Evolutionary conservation across 2,329 filamentous ascomycete species (phyloP), one percentile per base, ranked within the genome.

Genomic region (Pyrenophora seminiperda): DNA sequence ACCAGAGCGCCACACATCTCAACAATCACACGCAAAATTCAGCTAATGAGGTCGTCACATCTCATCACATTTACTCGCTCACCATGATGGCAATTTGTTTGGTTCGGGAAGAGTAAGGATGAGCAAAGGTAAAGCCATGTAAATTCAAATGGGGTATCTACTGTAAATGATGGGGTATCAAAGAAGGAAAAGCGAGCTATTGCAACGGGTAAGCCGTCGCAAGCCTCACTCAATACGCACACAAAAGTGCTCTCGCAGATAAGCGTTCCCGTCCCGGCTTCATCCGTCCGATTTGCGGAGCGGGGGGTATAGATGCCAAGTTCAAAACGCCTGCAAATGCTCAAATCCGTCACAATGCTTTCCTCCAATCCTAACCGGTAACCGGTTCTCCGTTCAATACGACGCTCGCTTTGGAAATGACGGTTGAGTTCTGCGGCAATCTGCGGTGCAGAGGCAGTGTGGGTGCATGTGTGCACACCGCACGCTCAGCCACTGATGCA

Each of bases 161-260:
- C n/a, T n/a, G 20, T 54, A 50, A 41, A 50, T 32, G 46, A 47
- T 45, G 36, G 56, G 68, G 67, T 70, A 70, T 71, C 67, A 64
- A 57, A 62, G 58, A 55, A 51, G 57, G 63, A 56, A 65, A 65
- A 50, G 59, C 36, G 44, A 47, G 27, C 20, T 45, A 50, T 54
- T 59, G 63, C 65, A 64, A 63, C 67, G 59, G 36, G 49, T 46
- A 48, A 54, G 49, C 50, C 58, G 61, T 59, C 49, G 48, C 43
- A 54, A 58, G 58, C 56, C 53, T 58, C 53, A 54, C 59, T 59
- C 58, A 51, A 59, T 61, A 50, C 49, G 51, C 42, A 34, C 42
- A 46, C 34, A 59, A 61, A 48, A n/a, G n/a, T 51, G 49, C 53
- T n/a, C 47, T 50, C 52, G 57, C 58, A 57, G 61, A 56, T 58